These are phyloP conservation scores for Kwoniella newhampshirensis DNA, from an alignment of 768 basidiomycete species.

Conservation along the genomic window DNA sequence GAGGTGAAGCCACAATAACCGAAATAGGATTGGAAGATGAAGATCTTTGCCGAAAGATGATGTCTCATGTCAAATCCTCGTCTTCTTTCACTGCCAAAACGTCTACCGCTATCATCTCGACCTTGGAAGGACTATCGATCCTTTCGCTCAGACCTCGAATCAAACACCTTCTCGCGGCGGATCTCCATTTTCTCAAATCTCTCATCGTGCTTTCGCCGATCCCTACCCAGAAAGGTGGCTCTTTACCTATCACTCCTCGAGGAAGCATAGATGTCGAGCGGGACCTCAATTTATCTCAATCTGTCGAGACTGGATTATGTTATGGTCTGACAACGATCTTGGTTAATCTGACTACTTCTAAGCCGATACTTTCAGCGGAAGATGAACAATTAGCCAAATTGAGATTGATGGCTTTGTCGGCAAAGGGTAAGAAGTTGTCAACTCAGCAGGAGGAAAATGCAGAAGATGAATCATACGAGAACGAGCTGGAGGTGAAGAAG, in stretches of 20 bases:
- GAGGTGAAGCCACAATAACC: not conserved
- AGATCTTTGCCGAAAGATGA: constrained; percentile 62
- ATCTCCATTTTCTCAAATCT: constrained; percentile 58
- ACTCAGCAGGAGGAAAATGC: constrained; percentile 20
- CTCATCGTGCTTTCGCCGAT: constrained; percentile 30
- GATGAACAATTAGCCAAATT: constrained; percentile 79
- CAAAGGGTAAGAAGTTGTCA: constrained; percentile 18
- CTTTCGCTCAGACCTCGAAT: constrained; percentile 65
- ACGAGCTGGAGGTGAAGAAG: constrained; percentile 64
- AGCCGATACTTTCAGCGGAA: constrained; percentile 71
- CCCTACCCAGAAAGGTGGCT: constrained; percentile 21
- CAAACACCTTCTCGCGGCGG: constrained; percentile 64
- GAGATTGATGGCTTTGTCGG: constrained; percentile 66
- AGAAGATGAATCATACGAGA: constrained; percentile 60
- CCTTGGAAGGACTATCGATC: constrained; percentile 83
- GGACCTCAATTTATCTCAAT: not conserved
- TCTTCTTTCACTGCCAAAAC: constrained; percentile 48
- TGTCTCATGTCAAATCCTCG: constrained; percentile 57
- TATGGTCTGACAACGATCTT: constrained; percentile 79
- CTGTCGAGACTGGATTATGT: constrained; percentile 58
- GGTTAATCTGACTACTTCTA: constrained; percentile 70
- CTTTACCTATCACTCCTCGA: constrained; percentile 40
- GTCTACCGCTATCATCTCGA: constrained; percentile 60
- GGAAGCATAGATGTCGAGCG: constrained; percentile 24
- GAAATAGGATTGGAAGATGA: constrained; percentile 53